phyloP scores from a whole-genome alignment of 495 filamentous ascomycete species.

The Tricharina praecox region DNA sequence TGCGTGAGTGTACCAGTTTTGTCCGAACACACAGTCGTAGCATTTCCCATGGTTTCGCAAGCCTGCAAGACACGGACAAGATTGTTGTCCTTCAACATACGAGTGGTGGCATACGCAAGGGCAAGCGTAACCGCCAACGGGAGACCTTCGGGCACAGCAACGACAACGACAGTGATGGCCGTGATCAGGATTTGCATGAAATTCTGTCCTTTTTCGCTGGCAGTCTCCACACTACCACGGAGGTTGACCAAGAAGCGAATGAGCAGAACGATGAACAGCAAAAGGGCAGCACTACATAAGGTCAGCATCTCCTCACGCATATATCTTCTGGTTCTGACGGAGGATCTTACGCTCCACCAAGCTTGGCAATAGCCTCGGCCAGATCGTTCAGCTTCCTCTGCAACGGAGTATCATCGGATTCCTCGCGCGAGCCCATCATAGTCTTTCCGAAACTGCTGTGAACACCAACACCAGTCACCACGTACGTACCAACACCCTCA shows the following conservation, averaged over 20 bases:
- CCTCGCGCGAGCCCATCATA: slow-evolving; percentile 68
- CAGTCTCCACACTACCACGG: slow-evolving; percentile 29
- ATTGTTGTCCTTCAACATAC: slow-evolving; percentile 70
- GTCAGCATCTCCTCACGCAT: too few relatives aligned
- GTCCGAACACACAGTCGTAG: slow-evolving; percentile 69
- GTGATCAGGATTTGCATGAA: slow-evolving; percentile 72
- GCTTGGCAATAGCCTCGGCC: slow-evolving; percentile 61
- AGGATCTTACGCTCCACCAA: slow-evolving; percentile 39
- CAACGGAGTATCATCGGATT: slow-evolving; percentile 57
- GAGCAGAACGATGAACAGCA: slow-evolving; percentile 58
- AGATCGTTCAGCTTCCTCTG: slow-evolving; percentile 62
- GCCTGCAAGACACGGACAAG: slow-evolving; percentile 58
- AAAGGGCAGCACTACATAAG: slow-evolving; percentile 39
- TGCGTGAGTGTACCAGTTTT: slow-evolving; percentile 71
- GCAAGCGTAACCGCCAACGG: slow-evolving; percentile 69
- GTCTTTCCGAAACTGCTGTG: slow-evolving; percentile 62
- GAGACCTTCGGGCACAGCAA: slow-evolving; percentile 69
- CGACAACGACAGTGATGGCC: slow-evolving; percentile 63
- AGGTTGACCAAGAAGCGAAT: slow-evolving; percentile 60
- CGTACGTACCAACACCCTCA: slow-evolving; percentile 62
- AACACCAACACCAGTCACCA: slow-evolving; percentile 59
- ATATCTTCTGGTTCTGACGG: too few relatives aligned
- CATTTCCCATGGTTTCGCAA: slow-evolving; percentile 80
- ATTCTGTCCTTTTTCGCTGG: slow-evolving; percentile 49
- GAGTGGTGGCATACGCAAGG: slow-evolving; percentile 60